Base-by-base conservation (phyloP, 176 grass and related monocot genomes). In the Stipa capillata region DNA sequence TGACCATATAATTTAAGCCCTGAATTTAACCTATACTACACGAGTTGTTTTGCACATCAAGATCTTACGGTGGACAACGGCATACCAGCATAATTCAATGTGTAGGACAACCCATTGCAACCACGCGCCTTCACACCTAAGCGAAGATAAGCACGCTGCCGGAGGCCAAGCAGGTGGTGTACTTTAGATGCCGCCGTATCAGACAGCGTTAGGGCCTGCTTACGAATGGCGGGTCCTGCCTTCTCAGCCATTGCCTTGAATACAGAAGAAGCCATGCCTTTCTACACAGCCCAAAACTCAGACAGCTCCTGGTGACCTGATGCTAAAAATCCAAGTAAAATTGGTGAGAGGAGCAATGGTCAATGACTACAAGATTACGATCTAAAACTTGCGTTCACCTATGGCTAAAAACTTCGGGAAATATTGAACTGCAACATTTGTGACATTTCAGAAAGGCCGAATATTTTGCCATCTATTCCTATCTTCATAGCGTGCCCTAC, bases 41-140 rank as follows among this genome's bases (percentile, higher is more conserved):
- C 49, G 12, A 13, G 7, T 13, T 13, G 16, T 28, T 62, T 52
- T 50, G 1, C 25, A 79, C 9, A 79, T 20, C n/a, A 66, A 20
- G 12, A 65, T 78, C n/a, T 17, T 23, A 32, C 0, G 37, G 16
- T 27, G 24, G 24, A 29, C n/a, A 52, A 51, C 9, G 15, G n/a
- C 43, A 39, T 66, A 93, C 88, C 85, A 40, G 85, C 69, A 83
- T 88, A 93, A 85, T 93, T 88, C 16, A 93, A 50, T 23, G 85
- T 86, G 74, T 93, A 93, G 23, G 85, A 93, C 79, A 93, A 65
- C 28, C 88, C 91, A 66, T 93, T 90, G 72, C 91, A 93, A 68
- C 91, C 91, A 5, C 88, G 84, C 1, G 87, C 72, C 29, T 93
- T 93, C 42, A 93, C 85, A 16, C 91, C 87, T 18, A 90, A 63